These are phyloP conservation scores for Rhizopus microsporus DNA, from an alignment of 371 early-diverging fungal genomes.

Conservation along the genomic window DNA sequence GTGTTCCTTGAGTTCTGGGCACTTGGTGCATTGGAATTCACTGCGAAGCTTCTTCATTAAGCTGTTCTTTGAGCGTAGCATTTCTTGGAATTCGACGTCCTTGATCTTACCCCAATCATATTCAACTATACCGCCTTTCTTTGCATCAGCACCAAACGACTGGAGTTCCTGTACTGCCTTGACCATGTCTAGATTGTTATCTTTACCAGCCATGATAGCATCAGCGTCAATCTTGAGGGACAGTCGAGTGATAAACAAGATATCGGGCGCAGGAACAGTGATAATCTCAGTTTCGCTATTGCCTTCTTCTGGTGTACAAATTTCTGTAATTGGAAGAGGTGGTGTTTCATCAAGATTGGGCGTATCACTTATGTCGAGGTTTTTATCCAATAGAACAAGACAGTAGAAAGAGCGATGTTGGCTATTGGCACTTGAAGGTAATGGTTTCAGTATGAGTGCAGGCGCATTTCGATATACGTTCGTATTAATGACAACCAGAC, in stretches of 20 bases:
- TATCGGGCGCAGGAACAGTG: slow-evolving; percentile 63
- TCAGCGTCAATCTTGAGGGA: slow-evolving; percentile 49
- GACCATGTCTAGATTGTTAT: slow-evolving; percentile 50
- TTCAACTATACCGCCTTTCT: slow-evolving; percentile 49
- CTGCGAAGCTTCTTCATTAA: slow-evolving; percentile 40
- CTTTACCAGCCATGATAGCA: slow-evolving; percentile 41
- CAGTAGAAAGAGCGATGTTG: slow-evolving; percentile 54
- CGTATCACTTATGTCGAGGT: slow-evolving; percentile 20
- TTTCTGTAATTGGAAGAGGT: slow-evolving; percentile 66
- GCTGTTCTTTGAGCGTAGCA: slow-evolving; percentile 52
- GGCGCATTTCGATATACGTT: slow-evolving; percentile 67
- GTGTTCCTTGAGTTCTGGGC: slow-evolving; percentile 81
- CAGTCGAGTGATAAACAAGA: slow-evolving; percentile 63
- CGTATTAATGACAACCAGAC: slow-evolving; percentile 74
- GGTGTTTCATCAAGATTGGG: slow-evolving; percentile 33
- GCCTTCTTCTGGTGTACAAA: slow-evolving; percentile 51
- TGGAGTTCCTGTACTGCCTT: slow-evolving; percentile 54
- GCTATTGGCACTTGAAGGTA: slow-evolving; percentile 29
- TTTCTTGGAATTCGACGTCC: slow-evolving; percentile 84
- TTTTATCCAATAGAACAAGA: slow-evolving; percentile 40
- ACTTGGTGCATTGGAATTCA: slow-evolving; percentile 76
- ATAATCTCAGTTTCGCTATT: slow-evolving; percentile 51
- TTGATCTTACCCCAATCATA: slow-evolving; percentile 78
- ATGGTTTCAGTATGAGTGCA: slow-evolving; percentile 64
- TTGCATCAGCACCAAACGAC: slow-evolving; percentile 53